Evolutionary conservation across 2,329 filamentous ascomycete species (phyloP).

Genomic region (Sarocladium kiliense): DNA sequence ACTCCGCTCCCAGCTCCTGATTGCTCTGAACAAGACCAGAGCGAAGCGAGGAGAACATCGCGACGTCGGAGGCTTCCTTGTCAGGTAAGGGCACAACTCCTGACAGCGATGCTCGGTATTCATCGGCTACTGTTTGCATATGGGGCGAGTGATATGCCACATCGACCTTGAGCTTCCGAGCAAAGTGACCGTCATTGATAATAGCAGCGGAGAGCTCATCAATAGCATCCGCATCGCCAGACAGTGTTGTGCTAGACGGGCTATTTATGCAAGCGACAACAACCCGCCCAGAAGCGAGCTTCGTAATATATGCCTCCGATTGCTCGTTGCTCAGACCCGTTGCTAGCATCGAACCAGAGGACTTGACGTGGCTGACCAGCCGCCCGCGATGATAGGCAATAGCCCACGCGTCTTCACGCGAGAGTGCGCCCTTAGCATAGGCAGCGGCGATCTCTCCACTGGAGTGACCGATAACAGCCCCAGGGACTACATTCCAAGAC

Average conservation of each 20-base stretch:
- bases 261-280: conserved; percentile 40
- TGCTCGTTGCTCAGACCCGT: background rate
- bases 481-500: conserved; percentile 36
- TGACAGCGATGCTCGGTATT: background rate
- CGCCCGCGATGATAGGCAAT: conserved; percentile 46
- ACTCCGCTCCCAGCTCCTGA: conserved; percentile 9
- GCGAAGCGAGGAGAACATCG: background rate
- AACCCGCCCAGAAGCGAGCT: background rate
- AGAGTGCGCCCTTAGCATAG: conserved; percentile 31
- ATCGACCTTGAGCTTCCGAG: conserved; percentile 14
- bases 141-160: conserved; percentile 15
- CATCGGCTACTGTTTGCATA: conserved; percentile 9
- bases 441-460: conserved; percentile 45
- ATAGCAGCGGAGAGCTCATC: conserved; percentile 27
- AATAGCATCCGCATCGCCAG: conserved; percentile 34
- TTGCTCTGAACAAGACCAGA: background rate
- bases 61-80: background rate
- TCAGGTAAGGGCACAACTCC: background rate
- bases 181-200: conserved; percentile 16
- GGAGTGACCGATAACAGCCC: conserved; percentile 38
- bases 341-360: conserved; percentile 20
- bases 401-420: conserved; percentile 38
- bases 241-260: conserved; percentile 40
- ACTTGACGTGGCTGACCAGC: conserved; percentile 34
- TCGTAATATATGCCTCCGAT: too few relatives aligned